Percentiles rank a stretch among this genome's conserved stretches.
Conservation (phyloP, 2,329 filamentous ascomycete genomes). For the Colletotrichum tofieldiae region DNA sequence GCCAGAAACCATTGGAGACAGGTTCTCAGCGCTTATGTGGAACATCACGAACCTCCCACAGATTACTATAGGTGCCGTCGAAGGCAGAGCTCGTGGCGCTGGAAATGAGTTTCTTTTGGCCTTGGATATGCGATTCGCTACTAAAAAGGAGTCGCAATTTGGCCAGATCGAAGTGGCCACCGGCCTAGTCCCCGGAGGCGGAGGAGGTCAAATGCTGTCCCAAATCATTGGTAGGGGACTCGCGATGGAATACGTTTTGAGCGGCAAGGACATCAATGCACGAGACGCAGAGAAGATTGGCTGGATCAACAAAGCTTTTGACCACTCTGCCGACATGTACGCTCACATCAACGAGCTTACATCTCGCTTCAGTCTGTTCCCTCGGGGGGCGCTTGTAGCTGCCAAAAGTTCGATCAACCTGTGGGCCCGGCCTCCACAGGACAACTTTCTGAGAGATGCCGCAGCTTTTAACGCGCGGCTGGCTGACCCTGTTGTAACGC, state of each 20-base stretch:
- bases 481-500: conserved; percentile 8
- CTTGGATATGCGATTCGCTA: conserved; percentile 17
- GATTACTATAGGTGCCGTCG: conserved; percentile 19
- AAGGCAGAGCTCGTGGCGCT: conserved; percentile 6
- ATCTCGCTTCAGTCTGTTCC: conserved; percentile 3
- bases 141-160: neutral
- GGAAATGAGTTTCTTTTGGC: conserved; percentile 14
- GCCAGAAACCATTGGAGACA: neutral
- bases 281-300: conserved; percentile 13
- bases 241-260: conserved; percentile 14
- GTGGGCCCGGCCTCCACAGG: neutral
- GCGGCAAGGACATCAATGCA: conserved; percentile 16
- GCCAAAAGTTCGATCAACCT: neutral
- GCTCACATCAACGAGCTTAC: conserved; percentile 3
- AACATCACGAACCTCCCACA: conserved; percentile 12
- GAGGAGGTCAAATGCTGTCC: conserved; percentile 11
- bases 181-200: conserved; percentile 19
- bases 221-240: conserved; percentile 14
- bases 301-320: conserved; percentile 24
- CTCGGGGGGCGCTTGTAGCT: neutral
- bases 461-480: conserved; percentile 8
- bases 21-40: neutral
- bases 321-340: conserved; percentile 13
- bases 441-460: conserved; percentile 1
- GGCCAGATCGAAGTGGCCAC: conserved; percentile 19